Evolutionary conservation across 108 stramenopile genomes (phyloP).

Genomic region (Cyclostephanos tholiformis): DNA sequence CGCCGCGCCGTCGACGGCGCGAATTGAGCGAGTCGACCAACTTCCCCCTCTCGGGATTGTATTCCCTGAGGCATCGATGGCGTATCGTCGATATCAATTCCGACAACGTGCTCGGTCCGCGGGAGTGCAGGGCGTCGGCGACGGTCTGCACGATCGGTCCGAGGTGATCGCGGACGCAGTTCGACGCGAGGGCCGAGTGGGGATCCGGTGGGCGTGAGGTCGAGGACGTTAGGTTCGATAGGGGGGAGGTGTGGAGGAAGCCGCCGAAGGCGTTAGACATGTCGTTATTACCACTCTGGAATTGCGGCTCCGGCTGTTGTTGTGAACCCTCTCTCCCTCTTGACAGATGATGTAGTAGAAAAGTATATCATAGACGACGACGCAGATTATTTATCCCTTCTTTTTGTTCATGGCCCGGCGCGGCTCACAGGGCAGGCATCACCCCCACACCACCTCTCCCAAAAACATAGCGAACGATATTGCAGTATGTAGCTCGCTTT

Average conservation of each 20-base stretch:
- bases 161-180: slow-evolving; percentile 81
- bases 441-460: too few species aligned
- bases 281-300: too few species aligned
- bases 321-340: too few species aligned
- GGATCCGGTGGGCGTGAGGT: slow-evolving; percentile 64
- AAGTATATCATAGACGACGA: too few species aligned
- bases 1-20: not conserved
- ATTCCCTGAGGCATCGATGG: slow-evolving; percentile 44
- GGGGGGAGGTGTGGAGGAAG: slow-evolving; percentile 66
- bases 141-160: slow-evolving; percentile 81
- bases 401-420: too few species aligned
- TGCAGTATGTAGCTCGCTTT: too few species aligned
- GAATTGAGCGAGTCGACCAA: slow-evolving; percentile 38
- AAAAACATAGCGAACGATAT: too few species aligned
- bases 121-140: slow-evolving; percentile 65
- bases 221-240: slow-evolving; percentile 51
- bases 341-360: too few species aligned
- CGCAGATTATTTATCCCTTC: too few species aligned
- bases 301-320: too few species aligned
- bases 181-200: slow-evolving; percentile 54
- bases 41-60: slow-evolving; percentile 44
- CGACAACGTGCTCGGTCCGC: slow-evolving; percentile 54
- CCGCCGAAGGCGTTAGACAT: slow-evolving; percentile 70
- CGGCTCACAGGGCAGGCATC: too few species aligned
- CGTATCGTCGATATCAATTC: slow-evolving; percentile 53